Evolutionary conservation across 768 basidiomycete genomes (phyloP), one percentile per base, ranked within the genome.

Genomic region (Phlebiopsis flavidoalba): DNA sequence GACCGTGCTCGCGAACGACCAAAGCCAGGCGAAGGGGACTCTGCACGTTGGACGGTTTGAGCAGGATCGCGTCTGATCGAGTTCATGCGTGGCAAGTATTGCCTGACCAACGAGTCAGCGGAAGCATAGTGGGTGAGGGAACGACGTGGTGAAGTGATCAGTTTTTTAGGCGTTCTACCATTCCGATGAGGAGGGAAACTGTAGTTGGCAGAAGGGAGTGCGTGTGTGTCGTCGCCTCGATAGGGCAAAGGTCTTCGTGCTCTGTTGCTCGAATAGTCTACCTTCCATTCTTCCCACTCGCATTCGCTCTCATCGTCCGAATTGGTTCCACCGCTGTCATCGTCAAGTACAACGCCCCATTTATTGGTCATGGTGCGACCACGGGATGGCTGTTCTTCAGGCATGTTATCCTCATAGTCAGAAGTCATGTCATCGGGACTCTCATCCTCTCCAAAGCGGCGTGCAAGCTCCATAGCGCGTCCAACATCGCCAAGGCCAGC

Each of bases 231-330:
- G 17, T 43, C 40, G 17, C 11, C 8, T n/a, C 19, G 14, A 15
- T 17, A 49, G 10, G 48, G 48, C 19, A 19, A 21, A 12, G 14
- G 61, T 58, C 60, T 52, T 61, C 10, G 51, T 57, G 40, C 61
- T 65, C 50, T 36, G 58, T 17, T 17, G 21, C 79, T 73, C 46
- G 77, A 73, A 48, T 87, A 58, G 73, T 87, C 87, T 5, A 79
- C 80, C 67, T 79, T 74, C 87, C 87, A 89, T 0, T 82, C 83
- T 4, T 81, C 75, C 87, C 87, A 89, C 67, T 89, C 87, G 21
- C 74, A 72, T 68, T 88, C 87, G 64, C 77, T 80, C 24, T 80
- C 76, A 6, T 72, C 76, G 15, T 60, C 64, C 15, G 65, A 60
- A n/a, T 51, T 49, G 43, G 51, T 43, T 17, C 33, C 59, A 53